Percentiles rank a stretch among this genome's conserved stretches.
Conservation (phyloP, 352 stramenopile genomes). For the Pythium folliculosum region DNA sequence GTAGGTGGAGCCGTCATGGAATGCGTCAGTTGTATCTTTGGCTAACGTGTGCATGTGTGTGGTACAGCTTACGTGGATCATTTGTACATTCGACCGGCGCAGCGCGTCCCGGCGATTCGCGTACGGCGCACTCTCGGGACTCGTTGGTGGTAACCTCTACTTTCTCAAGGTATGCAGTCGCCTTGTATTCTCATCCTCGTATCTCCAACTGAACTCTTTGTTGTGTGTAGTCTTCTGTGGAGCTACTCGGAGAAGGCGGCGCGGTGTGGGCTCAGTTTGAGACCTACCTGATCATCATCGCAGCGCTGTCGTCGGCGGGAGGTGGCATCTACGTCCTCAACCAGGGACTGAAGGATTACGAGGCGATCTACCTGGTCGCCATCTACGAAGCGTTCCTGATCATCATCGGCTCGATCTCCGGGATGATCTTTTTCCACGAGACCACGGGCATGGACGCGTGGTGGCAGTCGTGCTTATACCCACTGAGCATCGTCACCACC, state of each 20-base stretch:
- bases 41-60: background rate
- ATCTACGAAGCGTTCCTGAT: slow-evolving; percentile 88
- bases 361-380: slow-evolving; percentile 84
- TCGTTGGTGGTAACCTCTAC: slow-evolving; percentile 85
- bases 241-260: slow-evolving; percentile 76
- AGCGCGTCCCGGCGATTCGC: slow-evolving; percentile 79
- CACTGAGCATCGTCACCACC: slow-evolving; percentile 75
- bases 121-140: slow-evolving; percentile 75
- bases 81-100: slow-evolving; percentile 61
- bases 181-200: background rate
- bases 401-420: slow-evolving; percentile 80
- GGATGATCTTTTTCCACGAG: slow-evolving; percentile 89
- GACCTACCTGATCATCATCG: slow-evolving; percentile 75
- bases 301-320: slow-evolving; percentile 63
- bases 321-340: slow-evolving; percentile 84
- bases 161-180: slow-evolving; percentile 69
- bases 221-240: slow-evolving; percentile 61
- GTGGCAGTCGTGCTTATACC: slow-evolving; percentile 81
- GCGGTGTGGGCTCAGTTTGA: slow-evolving; percentile 60
- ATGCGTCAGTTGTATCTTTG: background rate
- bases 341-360: slow-evolving; percentile 76
- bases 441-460: slow-evolving; percentile 79
- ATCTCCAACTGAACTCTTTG: background rate
- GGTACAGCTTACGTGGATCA: slow-evolving; percentile 69
- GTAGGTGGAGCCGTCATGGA: slow-evolving; percentile 35